phyloP scores from a whole-genome alignment of 2,329 filamentous ascomycete genomes.

The Neopestalotiopsis rosae region DNA sequence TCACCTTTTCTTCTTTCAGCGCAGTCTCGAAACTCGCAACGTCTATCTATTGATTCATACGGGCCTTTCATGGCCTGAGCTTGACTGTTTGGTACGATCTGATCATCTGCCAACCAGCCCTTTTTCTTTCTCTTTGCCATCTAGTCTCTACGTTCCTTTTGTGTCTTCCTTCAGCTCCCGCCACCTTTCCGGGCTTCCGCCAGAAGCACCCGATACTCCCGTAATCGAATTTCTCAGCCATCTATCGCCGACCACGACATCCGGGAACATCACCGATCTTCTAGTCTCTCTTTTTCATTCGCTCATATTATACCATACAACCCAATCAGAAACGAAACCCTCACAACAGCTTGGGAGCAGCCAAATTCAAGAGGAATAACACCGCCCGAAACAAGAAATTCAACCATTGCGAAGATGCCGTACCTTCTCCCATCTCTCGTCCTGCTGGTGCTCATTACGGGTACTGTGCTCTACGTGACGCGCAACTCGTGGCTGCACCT shows the following conservation, averaged over 20 bases:
- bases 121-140: constrained; percentile 12
- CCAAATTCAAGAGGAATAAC: neutral
- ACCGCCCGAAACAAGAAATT: neutral
- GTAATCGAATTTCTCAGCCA: constrained; percentile 3
- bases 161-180: neutral
- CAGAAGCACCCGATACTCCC: constrained; percentile 6
- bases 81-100: constrained; percentile 10
- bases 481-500: constrained; percentile 77
- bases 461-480: constrained; percentile 81
- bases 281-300: neutral
- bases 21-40: neutral
- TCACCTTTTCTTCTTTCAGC: neutral
- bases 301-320: neutral
- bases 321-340: neutral
- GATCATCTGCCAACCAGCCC: constrained; percentile 14
- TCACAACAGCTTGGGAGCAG: neutral
- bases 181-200: constrained; percentile 6
- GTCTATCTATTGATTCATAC: neutral
- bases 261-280: neutral
- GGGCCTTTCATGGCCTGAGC: neutral
- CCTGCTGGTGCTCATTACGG: constrained; percentile 72
- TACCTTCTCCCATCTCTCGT: constrained; percentile 82
- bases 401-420: constrained; percentile 58
- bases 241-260: neutral
- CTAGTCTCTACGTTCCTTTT: constrained; percentile 9